Evolutionary conservation across 2,329 filamentous ascomycete species (phyloP), one percentile per base, ranked within the genome.

Genomic region (Arthroderma sp.): DNA sequence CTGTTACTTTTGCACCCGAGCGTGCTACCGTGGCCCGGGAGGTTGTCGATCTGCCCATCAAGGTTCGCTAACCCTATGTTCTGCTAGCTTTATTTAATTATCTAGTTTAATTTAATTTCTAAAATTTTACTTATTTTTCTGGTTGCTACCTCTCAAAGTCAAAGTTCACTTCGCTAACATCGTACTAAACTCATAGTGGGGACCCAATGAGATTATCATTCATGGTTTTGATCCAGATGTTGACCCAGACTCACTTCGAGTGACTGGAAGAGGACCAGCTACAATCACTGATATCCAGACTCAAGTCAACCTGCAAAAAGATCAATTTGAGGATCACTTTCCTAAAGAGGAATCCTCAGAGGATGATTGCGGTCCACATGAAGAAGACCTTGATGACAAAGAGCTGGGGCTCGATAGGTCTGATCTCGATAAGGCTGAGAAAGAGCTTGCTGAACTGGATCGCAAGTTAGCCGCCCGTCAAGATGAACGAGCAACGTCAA

Each of bases 271-370:
- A 42, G 74, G 75, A n/a, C 57, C 68, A 0, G 76, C 74, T 6
- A 71, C 71, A 42, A 75, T 80, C 53, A 74, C 72, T 7, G 77
- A 83, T 53, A 79, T 83, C 49, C 70, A 73, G 6, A 70, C 81
- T 36, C 72, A 80, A 48, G 63, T 74, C 5, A 62, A 80, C 6
- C 69, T 70, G 1, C 78, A 78, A 50, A 65, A 61, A 10, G 72
- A 77, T 29, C 62, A 66, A 28, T 78, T 75, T 44, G 58, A 74
- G 39, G 73, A 78, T 29, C 55, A 74, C 10, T 75, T 76, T 49
- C 70, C 72, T 0, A 37, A 48, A 0, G 44, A 46, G 3, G 44
- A 49, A 3, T 40, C 46, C 5, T 39, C 38, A 27, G 55, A 58
- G 1, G 65, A 66, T 8, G 57, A 61, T 1, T 42, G 45, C 2